Conservation (phyloP, 306 rosid genomes). For the Echinosophora koreensis region DNA sequence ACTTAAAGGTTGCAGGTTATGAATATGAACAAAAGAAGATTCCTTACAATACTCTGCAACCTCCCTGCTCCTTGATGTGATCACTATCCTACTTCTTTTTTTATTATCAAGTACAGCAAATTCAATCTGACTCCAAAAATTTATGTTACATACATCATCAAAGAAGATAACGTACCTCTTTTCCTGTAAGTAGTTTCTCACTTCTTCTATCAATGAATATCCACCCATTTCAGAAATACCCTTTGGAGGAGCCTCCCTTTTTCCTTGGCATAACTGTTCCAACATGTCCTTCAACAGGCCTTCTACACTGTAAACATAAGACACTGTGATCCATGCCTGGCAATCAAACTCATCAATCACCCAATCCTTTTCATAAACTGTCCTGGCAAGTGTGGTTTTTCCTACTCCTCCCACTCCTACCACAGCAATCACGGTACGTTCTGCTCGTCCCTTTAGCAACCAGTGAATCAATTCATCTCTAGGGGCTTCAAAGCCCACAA, state of each 20-base stretch:
- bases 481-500: not conserved
- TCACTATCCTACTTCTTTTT: not conserved
- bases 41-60: not conserved
- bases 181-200: not conserved
- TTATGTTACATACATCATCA: conserved; percentile 36
- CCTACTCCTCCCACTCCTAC: conserved; percentile 31
- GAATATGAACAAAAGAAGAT: not conserved
- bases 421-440: conserved; percentile 8
- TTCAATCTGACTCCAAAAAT: conserved; percentile 9
- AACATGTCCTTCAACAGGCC: not conserved
- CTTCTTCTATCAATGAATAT: not conserved
- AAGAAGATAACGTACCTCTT: conserved; percentile 24
- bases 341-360: not conserved
- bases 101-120: not conserved
- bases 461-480: not conserved
- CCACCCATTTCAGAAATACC: not conserved
- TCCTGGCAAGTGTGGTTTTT: conserved; percentile 40
- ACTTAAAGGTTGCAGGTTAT: not conserved
- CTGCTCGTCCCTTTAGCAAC: not conserved
- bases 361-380: not conserved
- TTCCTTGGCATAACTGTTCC: not conserved
- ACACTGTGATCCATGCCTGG: conserved; percentile 24
- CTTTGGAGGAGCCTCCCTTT: not conserved
- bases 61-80: not conserved
- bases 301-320: not conserved